Conservation (phyloP, 495 filamentous ascomycete genomes). For the Talaromyces ruber region DNA sequence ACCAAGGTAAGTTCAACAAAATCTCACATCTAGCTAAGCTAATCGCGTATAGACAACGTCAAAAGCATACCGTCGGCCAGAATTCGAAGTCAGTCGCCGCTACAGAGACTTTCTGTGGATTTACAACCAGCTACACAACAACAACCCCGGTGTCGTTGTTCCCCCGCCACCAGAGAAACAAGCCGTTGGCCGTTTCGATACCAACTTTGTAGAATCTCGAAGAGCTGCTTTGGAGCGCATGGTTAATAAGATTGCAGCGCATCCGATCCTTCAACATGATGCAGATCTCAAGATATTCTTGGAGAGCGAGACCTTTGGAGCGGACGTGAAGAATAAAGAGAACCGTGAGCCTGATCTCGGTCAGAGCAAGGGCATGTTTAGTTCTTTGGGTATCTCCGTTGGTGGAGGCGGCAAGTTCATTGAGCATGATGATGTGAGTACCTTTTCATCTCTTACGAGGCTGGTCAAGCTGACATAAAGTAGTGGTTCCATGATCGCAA, state of each 20-base stretch:
- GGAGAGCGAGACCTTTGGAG: slow-evolving; percentile 89
- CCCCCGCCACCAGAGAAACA: slow-evolving; percentile 98
- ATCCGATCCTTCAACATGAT: slow-evolving; percentile 89
- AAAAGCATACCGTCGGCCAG: slow-evolving; percentile 83
- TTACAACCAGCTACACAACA: slow-evolving; percentile 85
- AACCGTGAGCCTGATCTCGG: slow-evolving; percentile 75
- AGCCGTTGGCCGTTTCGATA: slow-evolving; percentile 91
- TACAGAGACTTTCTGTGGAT: slow-evolving; percentile 98
- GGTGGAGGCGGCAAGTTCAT: slow-evolving; percentile 80
- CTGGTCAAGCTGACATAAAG: not conserved
- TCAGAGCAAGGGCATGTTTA: slow-evolving; percentile 89
- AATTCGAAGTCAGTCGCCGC: slow-evolving; percentile 85
- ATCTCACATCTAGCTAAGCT: slow-evolving; percentile 7
- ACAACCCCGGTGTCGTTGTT: slow-evolving; percentile 90
- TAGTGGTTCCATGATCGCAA: slow-evolving; percentile 97
- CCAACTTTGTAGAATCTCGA: slow-evolving; percentile 89
- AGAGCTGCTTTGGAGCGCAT: slow-evolving; percentile 88
- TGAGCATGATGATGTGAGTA: slow-evolving; percentile 89
- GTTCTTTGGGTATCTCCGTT: slow-evolving; percentile 69
- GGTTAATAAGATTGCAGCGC: slow-evolving; percentile 88
- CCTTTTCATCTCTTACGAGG: not conserved
- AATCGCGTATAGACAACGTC: slow-evolving; percentile 65
- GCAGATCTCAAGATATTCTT: slow-evolving; percentile 91
- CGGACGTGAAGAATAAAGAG: slow-evolving; percentile 97
- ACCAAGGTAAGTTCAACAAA: slow-evolving; percentile 59